Conservation (phyloP, 2,329 filamentous ascomycete species). For the Arachnopeziza araneosa region DNA sequence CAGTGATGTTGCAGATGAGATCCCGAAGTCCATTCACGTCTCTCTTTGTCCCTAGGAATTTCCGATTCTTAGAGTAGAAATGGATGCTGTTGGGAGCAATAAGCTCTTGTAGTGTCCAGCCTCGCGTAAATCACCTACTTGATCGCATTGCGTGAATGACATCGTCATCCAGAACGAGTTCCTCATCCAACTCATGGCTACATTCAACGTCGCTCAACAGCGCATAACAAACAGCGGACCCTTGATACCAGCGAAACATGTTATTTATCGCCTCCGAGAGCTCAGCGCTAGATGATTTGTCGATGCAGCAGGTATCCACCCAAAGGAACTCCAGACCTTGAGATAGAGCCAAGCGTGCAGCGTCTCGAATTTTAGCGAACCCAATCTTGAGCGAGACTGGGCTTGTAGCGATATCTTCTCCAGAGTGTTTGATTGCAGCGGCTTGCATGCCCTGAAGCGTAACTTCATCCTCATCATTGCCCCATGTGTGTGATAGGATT, state of each 20-base stretch:
- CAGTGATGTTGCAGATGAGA: no score
- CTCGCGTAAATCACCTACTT: constrained; percentile 7
- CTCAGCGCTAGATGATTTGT: constrained; percentile 6
- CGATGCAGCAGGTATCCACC: constrained; percentile 13
- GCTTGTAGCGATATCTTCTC: no score
- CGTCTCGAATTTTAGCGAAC: constrained; percentile 8
- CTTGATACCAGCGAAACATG: constrained; percentile 14
- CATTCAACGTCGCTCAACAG: constrained; percentile 9
- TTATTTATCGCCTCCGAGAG: constrained; percentile 5
- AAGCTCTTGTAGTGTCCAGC: constrained; percentile 11
- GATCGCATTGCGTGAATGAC: no score
- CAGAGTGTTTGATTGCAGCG: no score
- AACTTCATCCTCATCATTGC: constrained; percentile 1
- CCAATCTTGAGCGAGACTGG: constrained; percentile 3
- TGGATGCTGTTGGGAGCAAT: constrained; percentile 6
- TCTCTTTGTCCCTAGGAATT: neutral
- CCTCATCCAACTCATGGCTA: neutral
- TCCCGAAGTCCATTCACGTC: neutral
- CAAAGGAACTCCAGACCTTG: constrained; percentile 6
- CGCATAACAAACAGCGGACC: constrained; percentile 4
- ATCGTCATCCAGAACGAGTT: no score
- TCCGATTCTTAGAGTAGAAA: constrained; percentile 1
- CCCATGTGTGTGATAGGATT: constrained; percentile 13
- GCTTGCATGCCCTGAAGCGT: constrained; percentile 24
- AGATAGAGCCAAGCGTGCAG: constrained; percentile 1